A percentile compares a stretch with the other conserved stretches of the same genome.
Conservation (phyloP, 2,329 filamentous ascomycete genomes). For the Orbilia ellipsospora region DNA sequence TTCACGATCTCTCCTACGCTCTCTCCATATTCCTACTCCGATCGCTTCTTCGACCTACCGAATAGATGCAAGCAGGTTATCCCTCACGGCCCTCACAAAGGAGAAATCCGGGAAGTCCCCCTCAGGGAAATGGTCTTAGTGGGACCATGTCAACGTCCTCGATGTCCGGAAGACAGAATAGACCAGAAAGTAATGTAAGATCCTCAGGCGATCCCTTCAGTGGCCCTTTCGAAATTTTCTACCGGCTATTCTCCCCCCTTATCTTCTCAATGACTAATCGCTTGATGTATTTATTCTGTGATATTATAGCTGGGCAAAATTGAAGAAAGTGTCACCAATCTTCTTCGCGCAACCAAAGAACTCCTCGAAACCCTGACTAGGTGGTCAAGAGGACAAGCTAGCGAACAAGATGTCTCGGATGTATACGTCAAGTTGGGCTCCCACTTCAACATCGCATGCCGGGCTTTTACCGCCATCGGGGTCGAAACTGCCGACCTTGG, state of each 20-base stretch:
- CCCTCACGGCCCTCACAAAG: conserved; percentile 45
- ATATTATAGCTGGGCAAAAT: conserved; percentile 81
- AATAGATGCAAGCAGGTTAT: conserved; percentile 52
- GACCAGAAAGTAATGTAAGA: conserved; percentile 51
- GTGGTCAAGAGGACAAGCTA: conserved; percentile 93
- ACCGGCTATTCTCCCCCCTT: conserved; percentile 8
- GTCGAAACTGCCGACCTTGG: conserved; percentile 94
- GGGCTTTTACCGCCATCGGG: conserved; percentile 95
- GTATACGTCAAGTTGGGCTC: conserved; percentile 97
- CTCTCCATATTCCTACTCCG: not conserved
- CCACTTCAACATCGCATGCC: conserved; percentile 98
- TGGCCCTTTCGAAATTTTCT: not conserved
- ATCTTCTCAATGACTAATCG: conserved; percentile 23
- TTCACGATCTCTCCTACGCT: not conserved
- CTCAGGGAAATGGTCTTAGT: conserved; percentile 49
- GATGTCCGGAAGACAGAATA: conserved; percentile 39
- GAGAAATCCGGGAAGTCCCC: conserved; percentile 48
- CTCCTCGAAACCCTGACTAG: conserved; percentile 95
- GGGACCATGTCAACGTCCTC: conserved; percentile 52
- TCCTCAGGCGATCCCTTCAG: not conserved
- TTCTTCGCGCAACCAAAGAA: conserved; percentile 97
- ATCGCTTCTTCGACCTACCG: conserved; percentile 17
- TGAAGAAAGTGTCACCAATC: conserved; percentile 97
- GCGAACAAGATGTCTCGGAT: conserved; percentile 94
- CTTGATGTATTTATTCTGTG: not conserved